Evolutionary conservation across 2,329 filamentous ascomycete genomes (phyloP).

Genomic region (Talaromyces verruculosus): DNA sequence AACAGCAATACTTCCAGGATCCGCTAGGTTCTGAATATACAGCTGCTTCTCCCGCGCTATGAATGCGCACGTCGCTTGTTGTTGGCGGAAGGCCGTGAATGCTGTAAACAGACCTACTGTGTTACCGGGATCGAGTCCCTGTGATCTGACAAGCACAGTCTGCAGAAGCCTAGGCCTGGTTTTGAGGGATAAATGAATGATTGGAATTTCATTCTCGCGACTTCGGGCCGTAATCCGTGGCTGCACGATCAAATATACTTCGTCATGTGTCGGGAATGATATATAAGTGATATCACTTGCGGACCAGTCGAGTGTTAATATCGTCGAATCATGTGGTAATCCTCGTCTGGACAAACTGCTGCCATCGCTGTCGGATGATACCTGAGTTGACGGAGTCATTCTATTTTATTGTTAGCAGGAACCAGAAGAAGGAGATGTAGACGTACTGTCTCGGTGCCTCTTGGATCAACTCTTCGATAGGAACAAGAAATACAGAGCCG

Average conservation of each 20-base stretch:
- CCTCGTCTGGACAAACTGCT: not conserved
- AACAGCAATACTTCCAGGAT: slow-evolving; percentile 12
- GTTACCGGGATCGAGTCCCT: slow-evolving; percentile 24
- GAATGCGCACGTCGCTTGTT: slow-evolving; percentile 26
- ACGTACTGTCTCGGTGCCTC: slow-evolving; percentile 6
- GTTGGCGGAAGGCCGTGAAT: slow-evolving; percentile 29
- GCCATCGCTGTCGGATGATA: slow-evolving; percentile 2
- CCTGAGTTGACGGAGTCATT: slow-evolving; percentile 5
- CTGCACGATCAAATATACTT: slow-evolving; percentile 19
- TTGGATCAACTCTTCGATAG: slow-evolving; percentile 9
- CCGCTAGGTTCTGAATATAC: slow-evolving; percentile 25
- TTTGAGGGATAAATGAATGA: slow-evolving; percentile 13
- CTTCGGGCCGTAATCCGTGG: slow-evolving; percentile 17
- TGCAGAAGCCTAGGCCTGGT: not conserved
- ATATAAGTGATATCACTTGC: slow-evolving; percentile 19
- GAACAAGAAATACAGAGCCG: slow-evolving; percentile 13
- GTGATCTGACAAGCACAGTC: slow-evolving; percentile 12
- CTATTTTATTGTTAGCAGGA: not conserved
- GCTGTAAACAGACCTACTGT: slow-evolving; percentile 33
- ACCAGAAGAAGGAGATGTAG: not conserved
- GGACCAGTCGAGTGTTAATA: slow-evolving; percentile 9
- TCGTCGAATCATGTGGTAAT: not conserved
- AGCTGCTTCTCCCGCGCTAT: slow-evolving; percentile 32
- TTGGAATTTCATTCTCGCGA: slow-evolving; percentile 15
- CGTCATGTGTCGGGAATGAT: slow-evolving; percentile 12